Conservation (phyloP, 257 asterid genomes). For the Penstemon eatonii region DNA sequence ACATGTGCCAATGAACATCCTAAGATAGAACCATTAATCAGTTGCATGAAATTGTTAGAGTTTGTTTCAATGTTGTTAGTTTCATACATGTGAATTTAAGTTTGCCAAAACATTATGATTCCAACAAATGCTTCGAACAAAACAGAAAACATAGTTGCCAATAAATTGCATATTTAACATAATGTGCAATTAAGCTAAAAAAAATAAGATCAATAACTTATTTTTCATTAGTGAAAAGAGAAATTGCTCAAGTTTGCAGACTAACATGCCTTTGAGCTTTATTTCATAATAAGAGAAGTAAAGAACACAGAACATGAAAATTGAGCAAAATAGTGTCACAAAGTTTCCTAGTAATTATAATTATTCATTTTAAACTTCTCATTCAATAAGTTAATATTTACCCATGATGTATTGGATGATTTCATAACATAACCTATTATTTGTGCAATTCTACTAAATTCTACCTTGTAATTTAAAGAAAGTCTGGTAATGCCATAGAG, state of each 20-base stretch:
- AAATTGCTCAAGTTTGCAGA: too few species aligned
- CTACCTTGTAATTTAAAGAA: not conserved
- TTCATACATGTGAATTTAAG: not conserved
- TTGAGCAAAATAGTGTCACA: too few species aligned
- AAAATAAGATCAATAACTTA: too few species aligned
- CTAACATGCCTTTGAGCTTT: too few species aligned
- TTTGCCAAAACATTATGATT: not conserved
- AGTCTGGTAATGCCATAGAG: not conserved
- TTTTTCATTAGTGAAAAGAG: too few species aligned
- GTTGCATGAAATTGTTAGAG: not conserved
- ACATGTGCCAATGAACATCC: conserved; percentile 76
- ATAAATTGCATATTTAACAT: not conserved
- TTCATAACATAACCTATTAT: not conserved
- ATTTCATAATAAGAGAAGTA: too few species aligned
- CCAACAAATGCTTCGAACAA: not conserved
- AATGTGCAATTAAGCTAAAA: not conserved
- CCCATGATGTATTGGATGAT: not conserved
- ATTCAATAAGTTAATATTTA: not conserved
- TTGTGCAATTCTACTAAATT: too few species aligned
- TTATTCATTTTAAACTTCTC: not conserved
- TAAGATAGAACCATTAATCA: conserved; percentile 27
- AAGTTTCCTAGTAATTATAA: not conserved
- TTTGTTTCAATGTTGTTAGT: not conserved
- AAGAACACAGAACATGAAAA: too few species aligned
- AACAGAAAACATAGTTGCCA: not conserved